A percentile compares a stretch with the other conserved stretches of the same genome.
phyloP scores from a whole-genome alignment of 345 rosid genomes.

The Crucihimalaya himalaica region DNA sequence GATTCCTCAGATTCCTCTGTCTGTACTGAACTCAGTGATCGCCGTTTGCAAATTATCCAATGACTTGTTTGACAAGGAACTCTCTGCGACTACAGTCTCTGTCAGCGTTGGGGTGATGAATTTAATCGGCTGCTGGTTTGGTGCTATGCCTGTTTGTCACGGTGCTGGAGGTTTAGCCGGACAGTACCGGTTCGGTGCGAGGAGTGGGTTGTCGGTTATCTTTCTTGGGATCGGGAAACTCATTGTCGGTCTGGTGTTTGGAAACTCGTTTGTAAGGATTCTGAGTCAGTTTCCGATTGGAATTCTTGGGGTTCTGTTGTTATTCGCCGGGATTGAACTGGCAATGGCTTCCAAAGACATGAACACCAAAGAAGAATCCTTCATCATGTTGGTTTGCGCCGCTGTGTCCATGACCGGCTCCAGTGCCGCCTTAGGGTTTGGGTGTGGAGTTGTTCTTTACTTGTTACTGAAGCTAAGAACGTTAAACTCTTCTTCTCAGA shows the following conservation, averaged over 20 bases:
- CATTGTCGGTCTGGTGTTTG: conserved; percentile 68
- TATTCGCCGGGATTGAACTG: conserved; percentile 82
- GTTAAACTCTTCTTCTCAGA: conserved; percentile 40
- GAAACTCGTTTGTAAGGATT: conserved; percentile 80
- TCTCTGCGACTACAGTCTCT: conserved; percentile 71
- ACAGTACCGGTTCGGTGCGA: conserved; percentile 81
- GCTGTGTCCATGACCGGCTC: conserved; percentile 87
- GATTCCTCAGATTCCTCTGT: conserved; percentile 84
- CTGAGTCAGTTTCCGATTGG: conserved; percentile 76
- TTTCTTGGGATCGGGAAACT: conserved; percentile 72
- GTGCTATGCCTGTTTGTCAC: conserved; percentile 94
- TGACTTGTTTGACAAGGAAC: conserved; percentile 68
- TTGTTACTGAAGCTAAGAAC: conserved; percentile 69
- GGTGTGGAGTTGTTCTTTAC: conserved; percentile 67
- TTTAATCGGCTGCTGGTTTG: conserved; percentile 85
- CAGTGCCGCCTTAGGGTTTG: conserved; percentile 89
- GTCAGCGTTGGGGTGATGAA: conserved; percentile 81
- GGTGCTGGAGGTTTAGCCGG: conserved; percentile 94
- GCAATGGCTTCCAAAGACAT: conserved; percentile 89
- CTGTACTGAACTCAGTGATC: conserved; percentile 75
- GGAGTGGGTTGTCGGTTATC: conserved; percentile 73
- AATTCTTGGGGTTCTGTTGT: conserved; percentile 76
- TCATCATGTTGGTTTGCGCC: conserved; percentile 83
- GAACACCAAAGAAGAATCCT: conserved; percentile 71
- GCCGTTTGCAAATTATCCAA: conserved; percentile 79